These are phyloP conservation scores for Syzygium malaccense DNA, from an alignment of 441 rosid genomes.

Conservation along the genomic window DNA sequence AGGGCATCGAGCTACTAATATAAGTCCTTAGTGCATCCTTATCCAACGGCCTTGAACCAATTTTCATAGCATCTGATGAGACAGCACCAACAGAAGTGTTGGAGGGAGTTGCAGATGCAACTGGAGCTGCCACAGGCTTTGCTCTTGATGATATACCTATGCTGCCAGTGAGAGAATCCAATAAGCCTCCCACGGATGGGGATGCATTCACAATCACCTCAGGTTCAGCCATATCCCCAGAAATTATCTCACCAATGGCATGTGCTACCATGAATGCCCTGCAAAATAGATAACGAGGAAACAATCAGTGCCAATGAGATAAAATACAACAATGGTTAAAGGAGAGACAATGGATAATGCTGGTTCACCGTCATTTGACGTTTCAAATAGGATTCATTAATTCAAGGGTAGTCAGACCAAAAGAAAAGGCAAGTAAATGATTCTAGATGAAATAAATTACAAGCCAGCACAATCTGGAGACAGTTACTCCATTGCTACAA, in stretches of 20 bases:
- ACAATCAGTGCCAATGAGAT: background rate
- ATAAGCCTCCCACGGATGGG: conserved; percentile 89
- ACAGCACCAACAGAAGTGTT: conserved; percentile 42
- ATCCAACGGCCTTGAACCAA: conserved; percentile 69
- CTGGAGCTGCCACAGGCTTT: conserved; percentile 76
- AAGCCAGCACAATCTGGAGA: background rate
- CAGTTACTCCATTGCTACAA: background rate
- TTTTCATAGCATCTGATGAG: conserved; percentile 61
- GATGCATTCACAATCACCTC: conserved; percentile 71
- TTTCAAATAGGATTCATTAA: background rate
- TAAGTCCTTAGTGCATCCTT: conserved; percentile 73
- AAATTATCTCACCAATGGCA: conserved; percentile 70
- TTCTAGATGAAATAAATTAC: background rate
- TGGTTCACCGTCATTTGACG: background rate
- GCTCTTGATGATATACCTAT: conserved; percentile 83
- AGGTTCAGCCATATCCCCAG: conserved; percentile 76
- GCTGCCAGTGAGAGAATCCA: conserved; percentile 93
- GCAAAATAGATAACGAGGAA: conserved; percentile 1
- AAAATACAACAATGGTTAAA: background rate
- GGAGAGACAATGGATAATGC: background rate
- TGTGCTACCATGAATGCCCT: conserved; percentile 92
- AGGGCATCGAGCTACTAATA: conserved; percentile 77
- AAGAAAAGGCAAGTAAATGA: background rate
- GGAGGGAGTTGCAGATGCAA: conserved; percentile 57
- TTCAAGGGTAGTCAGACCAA: background rate